These are phyloP conservation scores for Paxillus involutus DNA, from an alignment of 768 basidiomycete genomes.

Conservation along the genomic window DNA sequence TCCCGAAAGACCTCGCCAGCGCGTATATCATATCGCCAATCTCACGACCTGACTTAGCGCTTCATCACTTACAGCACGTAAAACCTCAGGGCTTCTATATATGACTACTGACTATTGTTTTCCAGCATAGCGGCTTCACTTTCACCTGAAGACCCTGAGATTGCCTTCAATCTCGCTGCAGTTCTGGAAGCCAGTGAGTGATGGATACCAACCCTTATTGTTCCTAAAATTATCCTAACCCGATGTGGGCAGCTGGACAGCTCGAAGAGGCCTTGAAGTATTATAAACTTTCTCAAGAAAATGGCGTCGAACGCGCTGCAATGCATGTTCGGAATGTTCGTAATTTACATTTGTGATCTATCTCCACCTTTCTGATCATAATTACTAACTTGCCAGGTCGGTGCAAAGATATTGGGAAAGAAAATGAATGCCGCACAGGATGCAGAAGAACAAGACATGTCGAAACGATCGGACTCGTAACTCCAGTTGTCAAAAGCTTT, in stretches of 20 bases:
- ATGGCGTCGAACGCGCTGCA: constrained; percentile 79
- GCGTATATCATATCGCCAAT: constrained; percentile 84
- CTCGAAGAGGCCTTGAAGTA: constrained; percentile 79
- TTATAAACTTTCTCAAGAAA: constrained; percentile 77
- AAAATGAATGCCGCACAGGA: constrained; percentile 50
- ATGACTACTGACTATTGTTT: constrained; percentile 32
- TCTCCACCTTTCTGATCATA: constrained; percentile 13
- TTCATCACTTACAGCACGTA: constrained; percentile 78
- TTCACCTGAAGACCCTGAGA: constrained; percentile 86
- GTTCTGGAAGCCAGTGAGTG: constrained; percentile 85
- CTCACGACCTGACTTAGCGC: constrained; percentile 80
- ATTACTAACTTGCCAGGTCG: constrained; percentile 49
- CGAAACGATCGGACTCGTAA: constrained; percentile 30
- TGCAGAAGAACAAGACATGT: constrained; percentile 28
- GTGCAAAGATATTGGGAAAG: constrained; percentile 76
- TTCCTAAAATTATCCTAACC: constrained; percentile 32
- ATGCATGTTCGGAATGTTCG: constrained; percentile 82
- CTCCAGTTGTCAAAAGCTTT: background rate
- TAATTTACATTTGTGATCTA: constrained; percentile 18
- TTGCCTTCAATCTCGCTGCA: constrained; percentile 88
- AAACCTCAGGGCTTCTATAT: constrained; percentile 28
- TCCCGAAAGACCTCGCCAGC: constrained; percentile 72
- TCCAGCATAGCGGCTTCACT: constrained; percentile 78
- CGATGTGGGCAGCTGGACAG: constrained; percentile 56
- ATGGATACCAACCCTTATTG: constrained; percentile 31